Base-by-base conservation (phyloP, 2,329 filamentous ascomycete genomes). In the Capronia americana region DNA sequence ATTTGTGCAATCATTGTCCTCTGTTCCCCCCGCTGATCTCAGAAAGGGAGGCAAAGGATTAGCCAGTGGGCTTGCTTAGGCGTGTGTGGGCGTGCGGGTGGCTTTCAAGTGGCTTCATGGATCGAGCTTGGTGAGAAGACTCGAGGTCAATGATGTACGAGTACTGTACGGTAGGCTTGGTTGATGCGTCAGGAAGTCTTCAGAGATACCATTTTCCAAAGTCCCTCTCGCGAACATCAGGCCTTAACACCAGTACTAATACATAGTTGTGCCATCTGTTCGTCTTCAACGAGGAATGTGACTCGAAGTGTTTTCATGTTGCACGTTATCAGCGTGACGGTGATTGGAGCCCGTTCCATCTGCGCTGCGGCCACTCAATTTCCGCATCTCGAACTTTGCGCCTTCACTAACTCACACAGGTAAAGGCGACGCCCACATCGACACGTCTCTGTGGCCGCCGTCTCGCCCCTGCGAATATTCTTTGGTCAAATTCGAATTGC, bases 301-400 rank as follows among this genome's bases (percentile, higher is more conserved):
- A 41, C 34, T n/a, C 34, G 3, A 41, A 41, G 14, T 41, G 34
- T 5, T 17, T 41, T 41, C 46, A 5, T 14, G 8, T n/a, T 14
- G n/a, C 46, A 11, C 46, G 14, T 12, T 8, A 34, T 55, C 28
- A 55, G 28, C 7, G 30, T 17, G 8, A 34, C 53, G 4, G 17
- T 55, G 53, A 55, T 55, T 55, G 53, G 53, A 12, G 26, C 53
- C 12, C 4, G 53, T n/a, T 55, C 34, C 51, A 54, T 12, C 30
- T 30, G 26, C 24, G 38, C 32, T 14, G 23, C 17, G 38, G 24
- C 32, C 12, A 32, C 54, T 66, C 64, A 66, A 66, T 66, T 60
- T 66, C 64, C 64, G 60, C 23, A 51, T 23, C 60, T 24, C 56
- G 34, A 41, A 57, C 48, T 38, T 63, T 53, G 20, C 30, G 61